Evolutionary conservation across 352 stramenopile species (phyloP), one percentile per base, ranked within the genome.

Genomic region (Phytophthora macrochlamydospora): DNA sequence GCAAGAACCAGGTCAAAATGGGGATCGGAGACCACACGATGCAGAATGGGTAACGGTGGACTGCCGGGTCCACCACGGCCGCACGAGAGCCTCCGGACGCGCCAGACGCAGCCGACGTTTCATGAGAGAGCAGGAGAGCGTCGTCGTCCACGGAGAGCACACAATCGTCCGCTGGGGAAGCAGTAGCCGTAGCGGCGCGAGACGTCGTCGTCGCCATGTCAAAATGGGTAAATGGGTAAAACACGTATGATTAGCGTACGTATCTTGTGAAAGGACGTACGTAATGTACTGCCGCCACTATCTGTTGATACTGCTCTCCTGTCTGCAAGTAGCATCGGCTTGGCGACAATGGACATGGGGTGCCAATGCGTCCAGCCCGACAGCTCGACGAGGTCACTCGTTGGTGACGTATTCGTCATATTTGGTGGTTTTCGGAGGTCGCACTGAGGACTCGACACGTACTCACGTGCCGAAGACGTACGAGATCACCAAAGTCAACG

Each of bases 21-120:
- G 93, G 93, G 13, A 98, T 80, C 18, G 93, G 93, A 51, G 87
- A 95, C 93, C 93, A 98, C 42, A 98, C 91, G 56, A 98, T 88
- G 71, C 92, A 97, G 78, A 94, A 97, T 9, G 93, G 92, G 71
- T 92, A 98, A 51, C 85, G 84, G 37, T 87, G 75, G 8, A 62
- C 65, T 0, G 61, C 67, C 12, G 65, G 48, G 45, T 89, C 74
- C 33, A 87, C 65, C 33, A 55, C 46, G 46, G 58, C 45, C 7
- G 30, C 24, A 12, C 7, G 42, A 29, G 42, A 65, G 29, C 48
- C 55, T 0, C 48, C 44, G 0, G 45, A 50, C 48, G 46, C 33
- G 14, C 48, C 9, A 49, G 35, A 71, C 59, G 42, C 37, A 7
- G n/a, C n/a, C 9, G 31, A 2, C 43, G 59, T n/a, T 28, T 70